Evolutionary conservation across 208 protist species (phyloP).

Genomic region (Angomonas deanei): DNA sequence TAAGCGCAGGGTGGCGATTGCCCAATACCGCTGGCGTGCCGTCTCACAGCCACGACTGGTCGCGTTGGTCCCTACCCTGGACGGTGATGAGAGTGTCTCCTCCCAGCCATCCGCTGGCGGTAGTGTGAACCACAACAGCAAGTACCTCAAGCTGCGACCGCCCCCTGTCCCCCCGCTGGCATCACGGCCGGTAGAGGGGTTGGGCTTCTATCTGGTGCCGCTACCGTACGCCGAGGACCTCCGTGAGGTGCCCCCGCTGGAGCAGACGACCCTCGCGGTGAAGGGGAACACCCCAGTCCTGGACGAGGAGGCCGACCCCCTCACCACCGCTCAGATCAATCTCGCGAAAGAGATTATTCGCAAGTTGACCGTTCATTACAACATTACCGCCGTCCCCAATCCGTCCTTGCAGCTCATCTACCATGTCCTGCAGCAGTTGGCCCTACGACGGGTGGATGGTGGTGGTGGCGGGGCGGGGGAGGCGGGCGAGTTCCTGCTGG

Average conservation of each 20-base stretch:
- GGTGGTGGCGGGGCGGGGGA: neutral
- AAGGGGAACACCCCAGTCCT: conserved; percentile 1
- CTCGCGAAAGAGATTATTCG: conserved; percentile 50
- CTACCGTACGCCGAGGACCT: conserved; percentile 84
- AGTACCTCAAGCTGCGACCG: neutral
- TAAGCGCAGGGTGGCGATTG: conserved; percentile 60
- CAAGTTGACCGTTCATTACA: conserved; percentile 48
- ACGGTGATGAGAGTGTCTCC: too few species aligned
- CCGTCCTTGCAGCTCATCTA: conserved; percentile 66
- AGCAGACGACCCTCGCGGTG: conserved; percentile 4
- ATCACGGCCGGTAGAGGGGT: conserved; percentile 33
- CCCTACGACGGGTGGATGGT: conserved; percentile 8
- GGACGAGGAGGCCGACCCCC: conserved; percentile 1
- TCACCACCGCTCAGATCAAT: conserved; percentile 9
- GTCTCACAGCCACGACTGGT: conserved; percentile 52
- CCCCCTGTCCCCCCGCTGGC: neutral
- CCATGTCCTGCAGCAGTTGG: conserved; percentile 42
- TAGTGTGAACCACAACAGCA: neutral
- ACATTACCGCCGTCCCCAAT: conserved; percentile 56
- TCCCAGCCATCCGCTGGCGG: too few species aligned
- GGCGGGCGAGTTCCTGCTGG: neutral
- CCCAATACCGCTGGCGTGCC: conserved; percentile 34
- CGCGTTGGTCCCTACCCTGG: conserved; percentile 59
- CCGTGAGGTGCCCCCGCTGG: conserved; percentile 26
- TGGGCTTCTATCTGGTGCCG: conserved; percentile 79